Conservation (phyloP, 345 rosid genomes). For the Linum usitatissimum region DNA sequence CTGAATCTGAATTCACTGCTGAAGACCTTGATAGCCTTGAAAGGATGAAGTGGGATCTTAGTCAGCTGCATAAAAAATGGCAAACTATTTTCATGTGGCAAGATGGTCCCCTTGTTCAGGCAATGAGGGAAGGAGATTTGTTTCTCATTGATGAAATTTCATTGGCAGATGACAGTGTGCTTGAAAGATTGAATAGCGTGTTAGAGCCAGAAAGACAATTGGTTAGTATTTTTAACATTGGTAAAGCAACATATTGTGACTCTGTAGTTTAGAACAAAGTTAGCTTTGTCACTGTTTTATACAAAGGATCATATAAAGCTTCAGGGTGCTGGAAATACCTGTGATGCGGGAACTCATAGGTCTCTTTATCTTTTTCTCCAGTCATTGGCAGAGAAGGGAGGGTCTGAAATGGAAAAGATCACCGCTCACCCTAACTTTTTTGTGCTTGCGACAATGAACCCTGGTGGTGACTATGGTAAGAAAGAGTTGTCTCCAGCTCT, state of each 20-base stretch:
- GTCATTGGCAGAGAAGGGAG: constrained; percentile 97
- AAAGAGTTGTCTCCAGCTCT: constrained; percentile 97
- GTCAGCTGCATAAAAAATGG: constrained; percentile 61
- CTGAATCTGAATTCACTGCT: constrained; percentile 22
- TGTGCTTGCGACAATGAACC: constrained; percentile 94
- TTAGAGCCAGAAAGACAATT: constrained; percentile 82
- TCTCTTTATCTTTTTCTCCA: constrained; percentile 22
- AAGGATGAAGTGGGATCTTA: constrained; percentile 40
- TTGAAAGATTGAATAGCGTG: constrained; percentile 89
- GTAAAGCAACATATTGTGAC: neutral
- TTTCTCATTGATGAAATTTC: constrained; percentile 95
- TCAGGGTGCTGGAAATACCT: neutral
- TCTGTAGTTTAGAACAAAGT: neutral
- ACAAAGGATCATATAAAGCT: neutral
- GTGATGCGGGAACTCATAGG: neutral
- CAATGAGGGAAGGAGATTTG: constrained; percentile 79
- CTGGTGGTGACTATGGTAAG: constrained; percentile 98
- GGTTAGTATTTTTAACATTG: constrained; percentile 28
- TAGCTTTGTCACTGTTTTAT: neutral
- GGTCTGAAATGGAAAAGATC: constrained; percentile 54
- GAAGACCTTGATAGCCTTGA: constrained; percentile 44
- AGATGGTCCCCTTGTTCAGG: constrained; percentile 93
- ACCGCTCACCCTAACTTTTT: constrained; percentile 64
- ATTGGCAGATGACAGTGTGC: constrained; percentile 92
- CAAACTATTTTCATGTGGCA: constrained; percentile 81